phyloP scores from a whole-genome alignment of 164 flowering plant genomes.

The Liriodendron chinense region DNA sequence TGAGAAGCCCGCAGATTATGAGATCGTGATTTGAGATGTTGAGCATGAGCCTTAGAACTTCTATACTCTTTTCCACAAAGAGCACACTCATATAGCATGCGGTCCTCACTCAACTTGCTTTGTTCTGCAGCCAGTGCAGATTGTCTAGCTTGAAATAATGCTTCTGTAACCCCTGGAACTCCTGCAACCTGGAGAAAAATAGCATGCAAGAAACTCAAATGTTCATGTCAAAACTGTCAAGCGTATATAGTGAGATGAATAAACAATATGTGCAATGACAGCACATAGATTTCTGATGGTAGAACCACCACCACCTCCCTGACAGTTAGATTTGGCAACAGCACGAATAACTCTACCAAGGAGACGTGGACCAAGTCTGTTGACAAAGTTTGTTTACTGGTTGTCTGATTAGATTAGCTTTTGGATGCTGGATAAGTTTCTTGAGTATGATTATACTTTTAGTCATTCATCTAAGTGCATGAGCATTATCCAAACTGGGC shows the following conservation, averaged over 20 bases:
- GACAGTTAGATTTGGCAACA: neutral
- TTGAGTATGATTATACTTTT: neutral
- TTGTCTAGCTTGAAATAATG: conserved; percentile 76
- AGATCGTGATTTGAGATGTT: conserved; percentile 77
- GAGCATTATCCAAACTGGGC: too few species aligned
- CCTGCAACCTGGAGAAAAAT: conserved; percentile 68
- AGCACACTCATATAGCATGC: conserved; percentile 78
- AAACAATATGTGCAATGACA: neutral
- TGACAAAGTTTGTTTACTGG: neutral
- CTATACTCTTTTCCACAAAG: conserved; percentile 79
- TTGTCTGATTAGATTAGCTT: neutral
- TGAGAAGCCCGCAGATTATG: conserved; percentile 66
- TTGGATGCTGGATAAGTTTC: neutral
- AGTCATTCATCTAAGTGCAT: neutral
- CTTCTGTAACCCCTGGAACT: conserved; percentile 95
- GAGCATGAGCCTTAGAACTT: conserved; percentile 84
- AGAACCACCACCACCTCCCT: neutral
- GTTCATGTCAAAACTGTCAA: neutral
- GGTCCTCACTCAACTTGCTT: conserved; percentile 48
- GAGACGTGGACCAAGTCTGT: neutral
- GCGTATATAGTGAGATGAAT: neutral
- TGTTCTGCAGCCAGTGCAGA: conserved; percentile 75
- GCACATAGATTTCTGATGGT: neutral
- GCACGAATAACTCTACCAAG: neutral
- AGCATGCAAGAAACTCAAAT: neutral